Evolutionary conservation across 2,329 filamentous ascomycete genomes (phyloP), one percentile per base, ranked within the genome.

Genomic region (Botrytis byssoidea): DNA sequence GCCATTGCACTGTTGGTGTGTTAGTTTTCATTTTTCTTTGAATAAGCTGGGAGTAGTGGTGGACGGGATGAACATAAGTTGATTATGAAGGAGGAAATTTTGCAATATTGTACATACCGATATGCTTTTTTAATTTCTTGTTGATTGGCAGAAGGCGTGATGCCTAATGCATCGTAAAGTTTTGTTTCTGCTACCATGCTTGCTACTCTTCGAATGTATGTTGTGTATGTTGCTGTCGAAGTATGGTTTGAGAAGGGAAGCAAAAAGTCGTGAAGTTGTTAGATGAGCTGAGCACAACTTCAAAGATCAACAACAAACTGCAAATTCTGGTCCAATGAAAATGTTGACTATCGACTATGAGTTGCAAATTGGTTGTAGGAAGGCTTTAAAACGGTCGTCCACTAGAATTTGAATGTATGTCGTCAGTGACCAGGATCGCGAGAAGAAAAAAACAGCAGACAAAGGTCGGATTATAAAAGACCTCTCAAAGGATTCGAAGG

Each of bases 61-160:
- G 66, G 74, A 18, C 1, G 48, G 37, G n/a, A n/a, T 55, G 51
- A 18, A 29, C 7, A 5, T 55, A 14, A 16, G 25, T 42, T 29
- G 42, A 18, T 16, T 7, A 22, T 46, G 20, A 59, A 35, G 37
- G 32, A 64, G 42, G 37, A 20, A 64, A 65, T 42, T 57, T 48
- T 65, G 71, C 20, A 61, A 67, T 44, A 59, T 55, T 63, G 71
- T 29, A 79, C 88, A 83, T 90, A 93, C 91, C 93, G 89, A 83
- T 97, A 97, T 74, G 91, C 96, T 83, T 98, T 99, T 83, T 98
- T 98, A 82, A 99, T 97, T 77, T 98, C 95, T 81, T 98, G 95
- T 84, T 97, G 93, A 37, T 90, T 88, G 37, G 95, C 94, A 75
- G 90, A 89, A 55, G 95, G 89, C 82, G 93, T 92, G 83, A 98